Evolutionary conservation across 176 grass and related monocot species (phyloP), one percentile per base, ranked within the genome.

Genomic region (Oryza meyeriana): DNA sequence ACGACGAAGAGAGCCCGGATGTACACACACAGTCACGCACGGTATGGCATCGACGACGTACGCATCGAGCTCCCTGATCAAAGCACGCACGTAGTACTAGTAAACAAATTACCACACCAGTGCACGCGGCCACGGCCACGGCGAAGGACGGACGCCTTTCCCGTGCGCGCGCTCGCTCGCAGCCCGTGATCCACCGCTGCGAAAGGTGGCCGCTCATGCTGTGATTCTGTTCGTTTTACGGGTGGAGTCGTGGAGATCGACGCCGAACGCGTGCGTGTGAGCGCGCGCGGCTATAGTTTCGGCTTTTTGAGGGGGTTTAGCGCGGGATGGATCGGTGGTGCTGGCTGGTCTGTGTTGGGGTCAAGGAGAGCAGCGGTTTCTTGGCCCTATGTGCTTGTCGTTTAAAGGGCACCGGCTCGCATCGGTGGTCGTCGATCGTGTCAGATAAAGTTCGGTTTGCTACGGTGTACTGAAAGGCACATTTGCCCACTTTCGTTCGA

Each of bases 61-160:
- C 22, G 12, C 61, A 81, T 74, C 62, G 70, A 62, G 85, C 78
- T n/a, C 85, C 70, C 33, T 59, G 52, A 74, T 66, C 84, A 33
- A 74, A 58, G 42, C 71, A 72, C 57, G 12, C 5, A 2, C 48
- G 17, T 52, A 61, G 11, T 4, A 18, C 39, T 28, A 1, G 27
- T n/a, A n/a, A n/a, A n/a, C n/a, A n/a, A n/a, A n/a, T n/a, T n/a
- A n/a, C n/a, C 29, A 34, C 14, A 48, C 4, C 45, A 48, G 14
- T 0, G 45, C 45, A 48, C 45, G 45, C 45, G 17, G 45, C 45
- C 13, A 47, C 44, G 44, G 44, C 44, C 14, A 48, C 16, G 3
- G 12, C 45, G n/a, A n/a, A n/a, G n/a, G 45, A 6, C 4, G 14
- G 45, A 48, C 45, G 3, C 45, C 45, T 48, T 48, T 48, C 45